Conservation (phyloP, 1,139 yeast genomes). For the Waltiozyma sp. region DNA sequence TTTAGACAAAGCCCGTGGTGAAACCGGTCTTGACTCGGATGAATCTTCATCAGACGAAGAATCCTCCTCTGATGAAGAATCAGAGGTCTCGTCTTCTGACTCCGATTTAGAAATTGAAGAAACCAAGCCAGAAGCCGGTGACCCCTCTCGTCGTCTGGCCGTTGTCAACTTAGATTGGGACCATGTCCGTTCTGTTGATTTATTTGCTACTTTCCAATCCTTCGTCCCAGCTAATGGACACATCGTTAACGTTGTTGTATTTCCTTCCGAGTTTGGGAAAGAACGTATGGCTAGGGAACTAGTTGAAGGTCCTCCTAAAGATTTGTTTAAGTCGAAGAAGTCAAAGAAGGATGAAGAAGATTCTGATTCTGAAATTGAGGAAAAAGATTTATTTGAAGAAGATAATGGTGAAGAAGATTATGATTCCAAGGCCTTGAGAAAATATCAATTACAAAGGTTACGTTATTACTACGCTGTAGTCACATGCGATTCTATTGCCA, state of each 20-base stretch:
- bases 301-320: constrained; percentile 85
- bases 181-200: constrained; percentile 71
- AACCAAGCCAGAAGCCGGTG: constrained; percentile 67
- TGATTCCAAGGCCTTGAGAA: constrained; percentile 54
- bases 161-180: constrained; percentile 98
- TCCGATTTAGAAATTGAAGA: constrained; percentile 35
- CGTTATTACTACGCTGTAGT: constrained; percentile 93
- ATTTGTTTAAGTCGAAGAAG: constrained; percentile 45
- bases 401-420: constrained; percentile 64
- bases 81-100: constrained; percentile 20
- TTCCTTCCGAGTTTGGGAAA: constrained; percentile 90
- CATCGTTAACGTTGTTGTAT: constrained; percentile 63
- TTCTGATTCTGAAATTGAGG: constrained; percentile 43
- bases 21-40: constrained; percentile 34
- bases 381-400: constrained; percentile 58
- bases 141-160: constrained; percentile 73
- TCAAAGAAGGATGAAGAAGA: constrained; percentile 26
- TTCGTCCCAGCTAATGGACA: constrained; percentile 74
- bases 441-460: constrained; percentile 77
- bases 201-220: constrained; percentile 82
- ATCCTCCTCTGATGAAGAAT: constrained; percentile 26
- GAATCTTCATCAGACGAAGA: constrained; percentile 30
- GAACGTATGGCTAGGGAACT: constrained; percentile 88
- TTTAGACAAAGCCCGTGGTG: constrained; percentile 69
- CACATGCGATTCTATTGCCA: constrained; percentile 59